These are phyloP conservation scores for Talaromyces sp. DNA, from an alignment of 2,329 filamentous ascomycete species.

Conservation along the genomic window DNA sequence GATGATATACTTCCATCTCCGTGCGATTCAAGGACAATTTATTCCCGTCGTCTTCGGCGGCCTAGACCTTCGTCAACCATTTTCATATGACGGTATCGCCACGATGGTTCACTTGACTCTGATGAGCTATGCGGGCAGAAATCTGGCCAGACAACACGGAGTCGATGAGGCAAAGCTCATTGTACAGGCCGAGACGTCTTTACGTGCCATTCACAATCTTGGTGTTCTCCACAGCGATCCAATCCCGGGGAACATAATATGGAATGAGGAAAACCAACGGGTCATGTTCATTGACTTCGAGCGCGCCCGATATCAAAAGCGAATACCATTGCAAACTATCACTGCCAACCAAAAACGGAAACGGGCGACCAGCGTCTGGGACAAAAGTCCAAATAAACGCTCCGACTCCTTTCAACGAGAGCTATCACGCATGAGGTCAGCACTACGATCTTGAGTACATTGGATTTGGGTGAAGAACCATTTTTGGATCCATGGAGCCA, in stretches of 20 bases:
- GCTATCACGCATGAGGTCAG: slow-evolving; percentile 5
- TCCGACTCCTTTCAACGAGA: background rate
- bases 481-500: too few species aligned
- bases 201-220: slow-evolving; percentile 3
- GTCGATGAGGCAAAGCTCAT: slow-evolving; percentile 13
- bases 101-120: slow-evolving; percentile 24
- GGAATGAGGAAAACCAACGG: slow-evolving; percentile 1
- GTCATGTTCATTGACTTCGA: slow-evolving; percentile 10
- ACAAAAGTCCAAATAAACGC: slow-evolving; percentile 6
- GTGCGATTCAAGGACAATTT: slow-evolving; percentile 25
- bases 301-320: background rate
- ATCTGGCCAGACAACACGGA: slow-evolving; percentile 18
- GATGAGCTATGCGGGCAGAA: slow-evolving; percentile 21
- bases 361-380: background rate
- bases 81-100: slow-evolving; percentile 24
- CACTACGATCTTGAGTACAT: background rate
- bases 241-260: slow-evolving; percentile 6
- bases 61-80: too few species aligned
- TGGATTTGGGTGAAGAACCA: too few species aligned
- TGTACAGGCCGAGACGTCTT: slow-evolving; percentile 18
- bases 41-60: too few species aligned
- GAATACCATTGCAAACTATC: background rate
- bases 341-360: slow-evolving; percentile 6
- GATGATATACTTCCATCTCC: slow-evolving; percentile 23
- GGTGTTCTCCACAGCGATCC: background rate